A percentile compares a stretch with the other conserved stretches of the same genome.
phyloP scores from a whole-genome alignment of 768 basidiomycete species.

The Strobilomyces dryophilus region DNA sequence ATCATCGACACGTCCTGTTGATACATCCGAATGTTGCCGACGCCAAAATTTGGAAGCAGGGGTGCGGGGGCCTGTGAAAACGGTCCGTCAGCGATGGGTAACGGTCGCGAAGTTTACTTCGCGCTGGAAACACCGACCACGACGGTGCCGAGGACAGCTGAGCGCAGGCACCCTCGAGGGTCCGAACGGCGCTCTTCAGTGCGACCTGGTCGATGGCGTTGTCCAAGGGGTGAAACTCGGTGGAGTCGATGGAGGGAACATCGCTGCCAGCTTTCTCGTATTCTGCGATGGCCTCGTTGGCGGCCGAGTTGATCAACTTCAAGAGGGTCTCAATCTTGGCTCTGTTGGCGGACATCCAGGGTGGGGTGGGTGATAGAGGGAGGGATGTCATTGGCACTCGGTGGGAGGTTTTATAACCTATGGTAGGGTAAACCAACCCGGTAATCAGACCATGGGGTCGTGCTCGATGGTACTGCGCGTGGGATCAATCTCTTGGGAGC shows the following conservation, averaged over 20 bases:
- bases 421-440: too few relatives aligned
- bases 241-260: conserved; percentile 17
- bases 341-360: conserved; percentile 17
- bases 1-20: conserved; percentile 30
- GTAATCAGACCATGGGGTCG: too few relatives aligned
- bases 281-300: conserved; percentile 27
- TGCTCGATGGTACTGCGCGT: too few relatives aligned
- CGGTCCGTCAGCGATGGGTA: neutral
- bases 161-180: too few relatives aligned
- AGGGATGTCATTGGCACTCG: too few relatives aligned
- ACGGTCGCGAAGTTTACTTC: too few relatives aligned
- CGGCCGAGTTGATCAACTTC: conserved; percentile 29
- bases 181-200: too few relatives aligned
- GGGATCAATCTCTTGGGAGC: too few relatives aligned
- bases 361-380: too few relatives aligned
- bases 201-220: too few relatives aligned
- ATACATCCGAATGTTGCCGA: conserved; percentile 27
- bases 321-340: conserved; percentile 27
- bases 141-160: conserved; percentile 4
- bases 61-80: conserved; percentile 31
- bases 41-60: conserved; percentile 18
- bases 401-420: too few relatives aligned
- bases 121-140: conserved; percentile 16
- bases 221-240: too few relatives aligned
- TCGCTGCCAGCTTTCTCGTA: conserved; percentile 19